Conservation (phyloP, 2,329 filamentous ascomycete species). For the Esteya vermicola region DNA sequence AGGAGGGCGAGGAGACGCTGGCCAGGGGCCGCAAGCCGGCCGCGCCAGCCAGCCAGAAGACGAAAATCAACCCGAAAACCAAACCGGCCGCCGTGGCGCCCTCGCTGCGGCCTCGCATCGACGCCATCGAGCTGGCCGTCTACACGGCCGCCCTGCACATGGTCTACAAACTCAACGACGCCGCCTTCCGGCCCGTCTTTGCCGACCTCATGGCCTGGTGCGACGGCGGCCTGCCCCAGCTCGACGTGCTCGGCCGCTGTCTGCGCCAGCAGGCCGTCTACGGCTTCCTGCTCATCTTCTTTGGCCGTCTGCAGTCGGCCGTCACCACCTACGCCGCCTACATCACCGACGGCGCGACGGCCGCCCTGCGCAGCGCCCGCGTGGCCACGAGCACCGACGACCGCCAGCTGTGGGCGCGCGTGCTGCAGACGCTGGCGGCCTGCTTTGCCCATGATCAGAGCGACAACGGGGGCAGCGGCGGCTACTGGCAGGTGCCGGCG, state of each 20-base stretch:
- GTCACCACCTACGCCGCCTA: conserved; percentile 87
- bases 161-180: conserved; percentile 94
- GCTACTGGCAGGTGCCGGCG: conserved; percentile 81
- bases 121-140: conserved; percentile 47
- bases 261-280: conserved; percentile 65
- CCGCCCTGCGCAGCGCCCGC: conserved; percentile 38
- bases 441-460: conserved; percentile 72
- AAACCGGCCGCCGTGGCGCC: conserved; percentile 17
- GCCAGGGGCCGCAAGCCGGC: background rate
- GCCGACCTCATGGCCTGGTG: conserved; percentile 75
- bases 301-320: conserved; percentile 78
- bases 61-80: conserved; percentile 11
- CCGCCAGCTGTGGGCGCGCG: conserved; percentile 49
- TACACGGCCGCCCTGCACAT: conserved; percentile 70
- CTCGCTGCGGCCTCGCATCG: conserved; percentile 22
- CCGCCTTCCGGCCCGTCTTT: conserved; percentile 85
- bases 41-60: background rate
- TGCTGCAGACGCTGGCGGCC: conserved; percentile 57
- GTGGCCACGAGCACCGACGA: conserved; percentile 32
- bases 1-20: background rate
- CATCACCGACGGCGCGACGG: conserved; percentile 60
- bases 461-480: background rate
- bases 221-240: conserved; percentile 42
- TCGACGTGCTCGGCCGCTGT: conserved; percentile 40
- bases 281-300: conserved; percentile 66